Base-by-base conservation (phyloP, 495 filamentous ascomycete species). In the Daldinia concentrica region DNA sequence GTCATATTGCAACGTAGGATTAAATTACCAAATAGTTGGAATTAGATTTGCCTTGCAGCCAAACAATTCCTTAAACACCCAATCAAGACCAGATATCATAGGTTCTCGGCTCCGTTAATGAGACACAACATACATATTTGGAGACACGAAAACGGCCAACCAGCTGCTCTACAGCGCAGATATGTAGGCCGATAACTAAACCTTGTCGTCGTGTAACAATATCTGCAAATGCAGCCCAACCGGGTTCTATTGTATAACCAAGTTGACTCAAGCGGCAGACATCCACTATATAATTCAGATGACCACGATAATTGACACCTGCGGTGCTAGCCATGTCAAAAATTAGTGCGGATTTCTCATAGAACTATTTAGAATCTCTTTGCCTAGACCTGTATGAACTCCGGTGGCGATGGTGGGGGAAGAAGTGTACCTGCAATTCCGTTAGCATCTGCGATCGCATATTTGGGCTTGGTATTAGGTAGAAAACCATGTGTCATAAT, bases 121-220 rank as follows among this genome's bases (percentile, higher is more conserved):
- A 22, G 11, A 17, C 22, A 58, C 30, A 15, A 2, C 45, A 62
- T 62, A 45, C 4, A 17, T 55, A 55, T 54, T 19, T 43, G 32
- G 50, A 19, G 27, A 30, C 61, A 55, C 61, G 61, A 63, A 63
- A 63, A 63, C 61, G 61, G 61, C 36, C 29, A 27, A 9, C 12
- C 30, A 36, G 9, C 12, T 39, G 9, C 1, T n/a, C 17, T 19
- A 15, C 32, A 39, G 55, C 30, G 5, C n/a, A 39, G 1, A 48
- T 24, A 48, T 48, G 58, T 60, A 22, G 58, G 58, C 17, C 58
- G 37, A 26, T 15, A 54, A 63, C 22, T 17, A 29, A 63, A 27
- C 50, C 48, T 30, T 55, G 22, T 17, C 24, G 22, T 43, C 2
- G 61, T 55, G 48, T 63, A 30, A 63, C 50, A n/a, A 30, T 7